Percentiles rank a stretch among this genome's conserved stretches.
Conservation (phyloP, 2,329 filamentous ascomycete species). For the Beauveria asiatica region DNA sequence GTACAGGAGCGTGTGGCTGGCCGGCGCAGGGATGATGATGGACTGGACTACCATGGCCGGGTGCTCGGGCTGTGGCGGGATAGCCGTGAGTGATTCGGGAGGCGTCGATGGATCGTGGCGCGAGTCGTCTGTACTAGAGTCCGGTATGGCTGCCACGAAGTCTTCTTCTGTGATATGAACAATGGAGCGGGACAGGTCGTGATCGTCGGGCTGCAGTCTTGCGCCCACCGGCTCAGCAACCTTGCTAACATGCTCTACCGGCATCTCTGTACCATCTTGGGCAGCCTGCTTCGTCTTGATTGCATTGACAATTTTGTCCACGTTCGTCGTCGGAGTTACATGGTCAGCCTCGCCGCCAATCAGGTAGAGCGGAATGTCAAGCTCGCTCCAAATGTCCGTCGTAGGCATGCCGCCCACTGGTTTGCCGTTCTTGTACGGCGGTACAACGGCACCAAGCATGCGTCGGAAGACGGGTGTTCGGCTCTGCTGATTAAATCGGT, state of each 20-base stretch:
- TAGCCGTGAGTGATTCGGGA: constrained; percentile 28
- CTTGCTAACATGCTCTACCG: constrained; percentile 1
- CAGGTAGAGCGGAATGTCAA: constrained; percentile 68
- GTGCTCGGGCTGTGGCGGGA: constrained; percentile 40
- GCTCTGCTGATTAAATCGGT: constrained; percentile 75
- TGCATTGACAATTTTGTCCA: constrained; percentile 53
- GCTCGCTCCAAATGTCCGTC: constrained; percentile 59
- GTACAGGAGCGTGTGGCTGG: constrained; percentile 78
- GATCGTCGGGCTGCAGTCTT: constrained; percentile 12
- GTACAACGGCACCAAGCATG: constrained; percentile 66
- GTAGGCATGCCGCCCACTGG: constrained; percentile 60
- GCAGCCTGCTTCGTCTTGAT: constrained; percentile 20
- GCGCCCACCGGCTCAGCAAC: constrained; percentile 8
- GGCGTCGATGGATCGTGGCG: constrained; percentile 39
- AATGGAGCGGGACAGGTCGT: constrained; percentile 35
- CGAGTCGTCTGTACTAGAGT: constrained; percentile 24
- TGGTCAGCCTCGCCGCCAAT: constrained; percentile 70
- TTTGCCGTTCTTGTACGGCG: constrained; percentile 45
- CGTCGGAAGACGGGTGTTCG: constrained; percentile 73
- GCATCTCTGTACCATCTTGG: constrained; percentile 6
- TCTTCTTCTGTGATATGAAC: constrained; percentile 32
- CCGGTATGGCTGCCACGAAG: constrained; percentile 21
- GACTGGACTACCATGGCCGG: constrained; percentile 54
- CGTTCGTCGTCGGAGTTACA: constrained; percentile 63
- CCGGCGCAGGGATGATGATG: constrained; percentile 64